Evolutionary conservation across 495 filamentous ascomycete species (phyloP).

Genomic region (Penicillium subrubescens): DNA sequence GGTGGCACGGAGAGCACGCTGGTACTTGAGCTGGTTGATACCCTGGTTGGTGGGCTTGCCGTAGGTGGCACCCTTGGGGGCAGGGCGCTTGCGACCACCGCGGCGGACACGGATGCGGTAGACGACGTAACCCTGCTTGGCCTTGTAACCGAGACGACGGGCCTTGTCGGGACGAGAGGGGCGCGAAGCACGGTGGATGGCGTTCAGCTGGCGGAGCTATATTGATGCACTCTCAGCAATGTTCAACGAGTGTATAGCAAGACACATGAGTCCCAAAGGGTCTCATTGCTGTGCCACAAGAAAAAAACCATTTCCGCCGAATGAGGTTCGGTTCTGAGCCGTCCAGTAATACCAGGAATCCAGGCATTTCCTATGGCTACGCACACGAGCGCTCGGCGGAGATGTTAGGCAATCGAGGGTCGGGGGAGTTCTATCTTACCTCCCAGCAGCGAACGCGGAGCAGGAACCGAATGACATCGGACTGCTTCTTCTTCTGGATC

Average conservation of each 20-base stretch:
- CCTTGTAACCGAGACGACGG: slow-evolving; percentile 99
- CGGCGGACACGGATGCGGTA: slow-evolving; percentile 97
- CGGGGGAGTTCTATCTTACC: slow-evolving; percentile 69
- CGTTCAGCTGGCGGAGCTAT: slow-evolving; percentile 98
- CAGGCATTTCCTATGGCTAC: slow-evolving; percentile 45
- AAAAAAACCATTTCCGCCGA: slow-evolving; percentile 41
- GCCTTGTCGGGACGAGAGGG: slow-evolving; percentile 99
- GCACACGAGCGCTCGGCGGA: slow-evolving; percentile 49
- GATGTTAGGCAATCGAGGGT: slow-evolving; percentile 54
- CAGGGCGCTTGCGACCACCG: slow-evolving; percentile 95
- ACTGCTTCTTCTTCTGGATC: slow-evolving; percentile 99
- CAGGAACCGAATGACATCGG: slow-evolving; percentile 98
- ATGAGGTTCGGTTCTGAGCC: slow-evolving; percentile 36
- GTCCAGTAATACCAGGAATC: slow-evolving; percentile 40
- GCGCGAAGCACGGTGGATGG: slow-evolving; percentile 97
- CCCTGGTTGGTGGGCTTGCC: slow-evolving; percentile 99
- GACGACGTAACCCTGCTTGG: slow-evolving; percentile 99
- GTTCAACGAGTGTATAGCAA: slow-evolving; percentile 99
- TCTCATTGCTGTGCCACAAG: slow-evolving; percentile 46
- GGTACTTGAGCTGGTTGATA: slow-evolving; percentile 99
- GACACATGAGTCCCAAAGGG: slow-evolving; percentile 45
- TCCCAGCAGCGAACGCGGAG: slow-evolving; percentile 99
- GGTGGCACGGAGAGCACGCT: slow-evolving; percentile 94
- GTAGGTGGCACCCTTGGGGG: slow-evolving; percentile 97
- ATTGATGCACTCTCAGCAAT: slow-evolving; percentile 99